Base-by-base conservation (phyloP, 352 stramenopile species). In the Globisporangium barbulae region DNA sequence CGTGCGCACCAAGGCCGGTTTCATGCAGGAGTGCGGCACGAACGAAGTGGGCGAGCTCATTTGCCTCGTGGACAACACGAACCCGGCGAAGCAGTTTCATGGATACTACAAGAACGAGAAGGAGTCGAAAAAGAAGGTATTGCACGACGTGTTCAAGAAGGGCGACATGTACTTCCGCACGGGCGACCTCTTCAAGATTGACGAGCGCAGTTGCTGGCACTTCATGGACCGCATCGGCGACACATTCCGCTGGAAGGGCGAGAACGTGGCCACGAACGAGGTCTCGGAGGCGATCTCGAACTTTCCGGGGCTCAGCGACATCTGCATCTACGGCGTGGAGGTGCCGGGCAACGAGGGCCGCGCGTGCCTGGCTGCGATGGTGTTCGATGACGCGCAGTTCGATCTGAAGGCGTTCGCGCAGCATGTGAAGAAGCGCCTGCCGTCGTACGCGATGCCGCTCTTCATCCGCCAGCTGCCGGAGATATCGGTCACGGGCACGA, bases 201-300 rank as follows among this genome's bases (percentile, higher is more conserved):
- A 98, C 62, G 62, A 72, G 31, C 65, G 77, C 7, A 73, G 80
- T 5, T 90, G 81, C 69, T 94, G 90, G 76, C 93, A 95, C 68
- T 98, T 96, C 57, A 73, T 96, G 5, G 93, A 98, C 59, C 85
- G 93, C 19, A 83, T 97, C 17, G 93, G 93, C 25, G 93, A 98
- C 64, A 98, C 92, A 19, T 98, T 97, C 67, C 83, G 93, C 17
- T 98, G 92, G 90, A 98, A 98, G 57, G 93, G 93, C 25, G 92
- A 98, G 62, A 98, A 98, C 61, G 89, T 97, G 17, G 84, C 88
- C 44, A 98, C 92, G 2, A 95, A 88, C 54, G 90, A 98, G 68
- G 90, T 98, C 9, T 75, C 81, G 0, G 76, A 94, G 48, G 84
- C 84, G 2, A 70, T 98, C 22, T 83, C 80, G 33, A 73, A 81